Evolutionary conservation across 768 basidiomycete genomes (phyloP), one percentile per base, ranked within the genome.

Genomic region (Symmetrospora coprosmae): DNA sequence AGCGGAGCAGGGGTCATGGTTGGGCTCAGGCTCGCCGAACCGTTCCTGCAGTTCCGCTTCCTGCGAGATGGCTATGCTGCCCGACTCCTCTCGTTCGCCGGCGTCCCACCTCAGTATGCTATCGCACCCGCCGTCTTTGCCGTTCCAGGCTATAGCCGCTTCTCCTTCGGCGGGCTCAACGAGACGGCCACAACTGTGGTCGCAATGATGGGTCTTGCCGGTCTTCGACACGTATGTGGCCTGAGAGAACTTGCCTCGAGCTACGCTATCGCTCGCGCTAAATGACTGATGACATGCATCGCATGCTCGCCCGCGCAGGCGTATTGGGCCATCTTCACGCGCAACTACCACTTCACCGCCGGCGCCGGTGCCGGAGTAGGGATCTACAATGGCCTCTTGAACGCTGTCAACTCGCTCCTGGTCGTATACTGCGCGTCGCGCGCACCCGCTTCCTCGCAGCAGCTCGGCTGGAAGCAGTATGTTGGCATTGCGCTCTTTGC

Each of bases 381-480:
- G 23, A 31, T 51, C 31, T 68, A 65, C 62, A 63, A 61, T 31
- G 31, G 39, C 28, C 21, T 63, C 50, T 16, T 66, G 37, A 60
- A 58, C 52, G 46, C 61, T n/a, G 45, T 66, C 60, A 68, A 64
- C 60, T 45, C 67, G n/a, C 58, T 62, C 47, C 45, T 66, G 27
- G 62, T 68, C 40, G 66, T 64, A 7, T 63, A 66, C 55, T 40
- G n/a, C 35, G 56, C 9, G 49, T 65, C 38, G 40, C 52, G 50
- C 33, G 60, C 56, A 33, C 65, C 55, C 55, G 48, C 56, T 58
- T 34, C 60, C 35, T 11, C 46, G 41, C 50, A 60, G 51, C 17
- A 27, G 43, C 52, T 62, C 21, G 55, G 47, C 51, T 66, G 64
- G 66, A 65, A 64, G 60, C 66, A 68, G 45, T 68, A 65, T 38